Conservation (phyloP, 1,284 basidiomycete genomes). For the Ganoderma boninense region DNA sequence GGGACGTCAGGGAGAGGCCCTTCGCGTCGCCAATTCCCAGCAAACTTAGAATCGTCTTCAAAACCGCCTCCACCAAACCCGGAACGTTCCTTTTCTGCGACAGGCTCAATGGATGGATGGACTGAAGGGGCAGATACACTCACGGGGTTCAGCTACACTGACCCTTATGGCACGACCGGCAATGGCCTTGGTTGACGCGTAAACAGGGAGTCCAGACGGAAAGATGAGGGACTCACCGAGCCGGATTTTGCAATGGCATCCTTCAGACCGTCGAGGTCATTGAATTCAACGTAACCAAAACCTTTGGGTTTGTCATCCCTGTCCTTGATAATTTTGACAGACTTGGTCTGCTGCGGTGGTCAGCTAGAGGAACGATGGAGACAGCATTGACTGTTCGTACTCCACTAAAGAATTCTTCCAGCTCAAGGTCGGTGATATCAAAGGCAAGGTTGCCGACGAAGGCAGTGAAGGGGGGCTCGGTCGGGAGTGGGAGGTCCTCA, state of each 20-base stretch:
- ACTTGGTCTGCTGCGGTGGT: constrained; percentile 64
- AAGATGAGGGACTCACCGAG: constrained; percentile 54
- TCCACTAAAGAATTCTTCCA: constrained; percentile 82
- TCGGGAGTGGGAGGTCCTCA: constrained; percentile 95
- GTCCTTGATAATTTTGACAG: constrained; percentile 93
- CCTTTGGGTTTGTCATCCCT: constrained; percentile 94
- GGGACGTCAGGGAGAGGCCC: constrained; percentile 81
- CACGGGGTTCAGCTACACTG: constrained; percentile 95
- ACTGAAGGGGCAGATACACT: constrained; percentile 44
- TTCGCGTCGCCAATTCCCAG: constrained; percentile 86
- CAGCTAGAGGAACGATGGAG: not conserved
- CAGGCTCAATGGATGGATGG: constrained; percentile 6
- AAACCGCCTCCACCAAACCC: constrained; percentile 56
- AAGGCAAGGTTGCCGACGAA: constrained; percentile 97
- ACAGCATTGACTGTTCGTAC: constrained; percentile 48
- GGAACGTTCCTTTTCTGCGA: constrained; percentile 74
- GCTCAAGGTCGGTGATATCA: constrained; percentile 87
- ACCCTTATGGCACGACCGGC: constrained; percentile 87
- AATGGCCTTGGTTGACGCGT: constrained; percentile 58
- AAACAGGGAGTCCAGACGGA: constrained; percentile 5
- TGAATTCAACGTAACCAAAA: constrained; percentile 98
- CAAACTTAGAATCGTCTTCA: constrained; percentile 79
- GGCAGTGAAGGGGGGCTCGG: constrained; percentile 93
- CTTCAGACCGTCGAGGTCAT: constrained; percentile 84
- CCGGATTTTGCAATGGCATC: constrained; percentile 77